Conservation (phyloP, 139 green algal genomes). For the Coelastrella sp. region DNA sequence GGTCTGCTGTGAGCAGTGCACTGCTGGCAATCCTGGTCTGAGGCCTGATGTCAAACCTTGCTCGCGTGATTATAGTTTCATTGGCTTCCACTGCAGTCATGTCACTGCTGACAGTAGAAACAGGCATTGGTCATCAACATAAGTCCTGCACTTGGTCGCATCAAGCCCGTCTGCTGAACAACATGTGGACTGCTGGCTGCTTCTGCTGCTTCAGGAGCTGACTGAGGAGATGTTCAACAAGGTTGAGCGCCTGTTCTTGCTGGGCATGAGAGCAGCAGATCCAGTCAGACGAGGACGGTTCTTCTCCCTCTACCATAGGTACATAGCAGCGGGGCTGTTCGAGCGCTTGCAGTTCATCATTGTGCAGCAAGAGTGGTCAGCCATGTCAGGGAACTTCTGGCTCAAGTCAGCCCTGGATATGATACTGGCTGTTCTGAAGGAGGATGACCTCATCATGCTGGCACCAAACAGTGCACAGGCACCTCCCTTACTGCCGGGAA, state of each 20-base stretch:
- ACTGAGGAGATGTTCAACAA: conserved; percentile 83
- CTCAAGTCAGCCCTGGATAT: conserved; percentile 96
- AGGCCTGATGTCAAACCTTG: too few relatives aligned
- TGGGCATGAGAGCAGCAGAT: conserved; percentile 85
- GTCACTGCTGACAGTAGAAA: too few relatives aligned
- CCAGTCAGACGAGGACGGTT: conserved; percentile 82
- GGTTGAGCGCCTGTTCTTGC: conserved; percentile 91
- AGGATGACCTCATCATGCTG: conserved; percentile 89
- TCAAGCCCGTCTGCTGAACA: too few relatives aligned
- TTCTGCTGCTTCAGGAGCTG: conserved; percentile 55
- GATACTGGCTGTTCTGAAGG: conserved; percentile 86
- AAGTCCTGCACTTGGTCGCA: too few relatives aligned
- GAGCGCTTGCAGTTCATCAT: conserved; percentile 95
- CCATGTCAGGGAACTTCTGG: conserved; percentile 87
- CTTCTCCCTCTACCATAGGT: conserved; percentile 89
- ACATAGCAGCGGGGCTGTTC: conserved; percentile 81
- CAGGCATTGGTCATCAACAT: too few relatives aligned
- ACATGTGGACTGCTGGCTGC: background rate
- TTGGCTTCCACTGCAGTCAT: too few relatives aligned
- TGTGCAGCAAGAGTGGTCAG: conserved; percentile 42
- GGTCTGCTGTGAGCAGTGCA: too few relatives aligned
- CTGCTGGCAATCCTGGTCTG: too few relatives aligned
- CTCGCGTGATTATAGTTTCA: too few relatives aligned
- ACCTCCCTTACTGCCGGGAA: conserved; percentile 61
- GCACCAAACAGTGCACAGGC: conserved; percentile 93